Conservation (phyloP, 768 basidiomycete species). For the Tremella fuciformis region DNA sequence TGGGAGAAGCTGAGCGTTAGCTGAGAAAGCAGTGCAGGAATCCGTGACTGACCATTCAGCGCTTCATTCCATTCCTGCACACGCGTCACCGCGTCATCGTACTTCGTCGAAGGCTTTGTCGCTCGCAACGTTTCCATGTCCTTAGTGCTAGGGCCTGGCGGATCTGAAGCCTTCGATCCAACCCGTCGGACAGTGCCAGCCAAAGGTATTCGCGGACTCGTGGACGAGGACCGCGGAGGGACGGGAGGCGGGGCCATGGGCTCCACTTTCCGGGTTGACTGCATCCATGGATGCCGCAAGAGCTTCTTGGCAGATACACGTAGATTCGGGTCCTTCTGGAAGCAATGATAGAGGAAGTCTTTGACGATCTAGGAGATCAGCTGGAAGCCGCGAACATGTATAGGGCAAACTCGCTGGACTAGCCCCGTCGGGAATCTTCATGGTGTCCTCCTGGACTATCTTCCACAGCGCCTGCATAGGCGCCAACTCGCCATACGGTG, state of each 20-base stretch:
- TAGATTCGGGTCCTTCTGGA: conserved; percentile 95
- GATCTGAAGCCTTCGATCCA: neutral
- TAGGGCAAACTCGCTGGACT: conserved; percentile 58
- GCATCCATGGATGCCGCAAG: conserved; percentile 93
- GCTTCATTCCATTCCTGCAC: conserved; percentile 99
- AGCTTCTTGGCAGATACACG: conserved; percentile 92
- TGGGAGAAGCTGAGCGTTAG: conserved; percentile 52
- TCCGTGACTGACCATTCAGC: conserved; percentile 66
- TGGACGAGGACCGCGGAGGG: neutral
- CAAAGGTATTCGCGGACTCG: neutral
- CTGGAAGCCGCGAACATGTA: neutral
- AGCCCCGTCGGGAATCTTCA: conserved; percentile 92
- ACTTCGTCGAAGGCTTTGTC: conserved; percentile 59
- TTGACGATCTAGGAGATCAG: conserved; percentile 66
- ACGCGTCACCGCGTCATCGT: conserved; percentile 86
- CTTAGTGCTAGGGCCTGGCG: conserved; percentile 8
- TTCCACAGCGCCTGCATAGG: conserved; percentile 99
- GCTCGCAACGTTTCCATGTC: conserved; percentile 52
- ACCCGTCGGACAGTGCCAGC: neutral
- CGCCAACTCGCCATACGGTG: conserved; percentile 90
- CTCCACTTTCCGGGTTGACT: conserved; percentile 65
- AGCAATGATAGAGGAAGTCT: conserved; percentile 94
- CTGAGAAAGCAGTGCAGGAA: conserved; percentile 9
- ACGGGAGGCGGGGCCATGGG: conserved; percentile 1
- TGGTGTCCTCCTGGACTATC: conserved; percentile 96